Percentiles rank a stretch among this genome's conserved stretches.
Conservation (phyloP, 768 basidiomycete genomes). For the Boletus vinaceobasis region DNA sequence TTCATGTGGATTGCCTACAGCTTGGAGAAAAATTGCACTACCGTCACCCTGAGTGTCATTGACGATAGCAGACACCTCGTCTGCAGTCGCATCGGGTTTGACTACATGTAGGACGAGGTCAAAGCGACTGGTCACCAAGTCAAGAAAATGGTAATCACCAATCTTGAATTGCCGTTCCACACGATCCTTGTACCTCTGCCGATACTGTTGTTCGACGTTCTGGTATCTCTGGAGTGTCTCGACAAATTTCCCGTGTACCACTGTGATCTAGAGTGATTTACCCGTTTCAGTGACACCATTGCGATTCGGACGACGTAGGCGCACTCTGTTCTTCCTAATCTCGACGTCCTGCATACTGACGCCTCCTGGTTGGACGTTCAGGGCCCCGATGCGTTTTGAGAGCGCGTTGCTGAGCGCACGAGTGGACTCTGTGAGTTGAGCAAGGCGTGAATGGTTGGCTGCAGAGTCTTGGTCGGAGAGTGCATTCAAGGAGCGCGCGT, state of each 20-base stretch:
- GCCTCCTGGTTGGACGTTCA: slow-evolving; percentile 41
- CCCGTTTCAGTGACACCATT: neutral
- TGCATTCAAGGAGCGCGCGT: slow-evolving; percentile 48
- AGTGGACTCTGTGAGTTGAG: slow-evolving; percentile 58
- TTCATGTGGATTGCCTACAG: slow-evolving; percentile 37
- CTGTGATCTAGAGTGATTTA: slow-evolving; percentile 41
- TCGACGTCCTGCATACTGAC: slow-evolving; percentile 41
- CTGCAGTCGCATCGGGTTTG: slow-evolving; percentile 81
- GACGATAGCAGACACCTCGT: slow-evolving; percentile 70
- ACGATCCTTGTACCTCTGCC: slow-evolving; percentile 59
- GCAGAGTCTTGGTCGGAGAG: slow-evolving; percentile 44
- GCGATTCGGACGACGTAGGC: neutral
- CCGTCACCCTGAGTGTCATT: slow-evolving; percentile 55
- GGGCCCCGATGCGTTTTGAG: slow-evolving; percentile 55
- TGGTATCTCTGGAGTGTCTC: slow-evolving; percentile 80
- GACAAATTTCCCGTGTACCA: slow-evolving; percentile 66
- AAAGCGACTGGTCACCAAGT: neutral
- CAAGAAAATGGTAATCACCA: slow-evolving; percentile 37
- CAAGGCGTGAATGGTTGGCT: slow-evolving; percentile 45
- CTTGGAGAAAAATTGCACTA: slow-evolving; percentile 76
- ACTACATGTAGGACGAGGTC: slow-evolving; percentile 40
- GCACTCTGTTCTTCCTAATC: slow-evolving; percentile 39
- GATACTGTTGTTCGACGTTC: slow-evolving; percentile 67
- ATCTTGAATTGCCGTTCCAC: slow-evolving; percentile 78
- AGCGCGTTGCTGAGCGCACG: slow-evolving; percentile 54